phyloP scores from a whole-genome alignment of 208 protist genomes.

The Wallacemonas sp. region DNA sequence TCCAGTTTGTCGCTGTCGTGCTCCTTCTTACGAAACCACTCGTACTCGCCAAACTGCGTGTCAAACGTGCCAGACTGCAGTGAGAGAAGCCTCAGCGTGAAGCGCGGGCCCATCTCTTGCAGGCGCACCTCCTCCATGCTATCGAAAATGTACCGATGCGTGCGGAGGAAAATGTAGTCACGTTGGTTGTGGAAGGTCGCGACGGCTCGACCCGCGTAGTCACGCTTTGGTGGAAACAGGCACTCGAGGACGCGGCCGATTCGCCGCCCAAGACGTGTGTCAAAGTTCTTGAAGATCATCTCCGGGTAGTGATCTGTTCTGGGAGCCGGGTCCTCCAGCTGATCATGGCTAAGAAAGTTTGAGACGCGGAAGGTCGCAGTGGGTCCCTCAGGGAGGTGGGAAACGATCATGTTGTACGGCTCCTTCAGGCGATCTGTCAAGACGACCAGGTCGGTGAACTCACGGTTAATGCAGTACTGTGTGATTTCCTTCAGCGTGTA shows the following conservation, averaged over 20 bases:
- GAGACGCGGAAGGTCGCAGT: constrained; percentile 89
- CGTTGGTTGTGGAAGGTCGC: constrained; percentile 94
- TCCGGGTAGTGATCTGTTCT: constrained; percentile 93
- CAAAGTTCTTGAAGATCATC: constrained; percentile 95
- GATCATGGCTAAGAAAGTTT: constrained; percentile 76
- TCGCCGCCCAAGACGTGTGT: constrained; percentile 86
- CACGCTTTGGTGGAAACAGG: constrained; percentile 85
- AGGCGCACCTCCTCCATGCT: constrained; percentile 82
- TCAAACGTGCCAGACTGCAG: constrained; percentile 92
- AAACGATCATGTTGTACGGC: constrained; percentile 85
- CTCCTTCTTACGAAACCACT: constrained; percentile 93
- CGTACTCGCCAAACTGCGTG: constrained; percentile 92
- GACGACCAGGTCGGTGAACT: constrained; percentile 90
- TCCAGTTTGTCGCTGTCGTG: constrained; percentile 88
- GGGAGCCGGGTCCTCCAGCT: constrained; percentile 80
- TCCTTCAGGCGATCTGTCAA: constrained; percentile 86
- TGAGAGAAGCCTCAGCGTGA: constrained; percentile 87
- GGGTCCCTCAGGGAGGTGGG: constrained; percentile 87
- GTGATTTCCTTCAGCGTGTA: constrained; percentile 93
- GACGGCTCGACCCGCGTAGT: constrained; percentile 90
- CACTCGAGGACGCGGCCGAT: constrained; percentile 85
- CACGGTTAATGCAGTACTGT: constrained; percentile 86
- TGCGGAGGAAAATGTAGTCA: constrained; percentile 94
- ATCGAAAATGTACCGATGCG: constrained; percentile 93
- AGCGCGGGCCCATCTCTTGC: constrained; percentile 93